Conservation (phyloP, 768 basidiomycete species). For the Pleurotus eryngii region DNA sequence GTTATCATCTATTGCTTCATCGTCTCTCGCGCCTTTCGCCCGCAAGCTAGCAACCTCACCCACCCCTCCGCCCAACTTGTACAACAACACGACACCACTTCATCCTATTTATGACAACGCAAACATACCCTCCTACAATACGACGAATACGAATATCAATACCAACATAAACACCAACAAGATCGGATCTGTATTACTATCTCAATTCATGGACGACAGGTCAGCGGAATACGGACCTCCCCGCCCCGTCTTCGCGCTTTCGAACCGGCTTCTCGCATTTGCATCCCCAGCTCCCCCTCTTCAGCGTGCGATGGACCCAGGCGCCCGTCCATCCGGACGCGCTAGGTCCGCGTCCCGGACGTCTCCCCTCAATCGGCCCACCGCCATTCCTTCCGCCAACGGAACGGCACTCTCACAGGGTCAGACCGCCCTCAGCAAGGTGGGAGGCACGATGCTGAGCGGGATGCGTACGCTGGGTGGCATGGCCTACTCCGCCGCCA, state of each 20-base stretch:
- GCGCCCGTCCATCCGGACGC: not conserved
- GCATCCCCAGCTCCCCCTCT: conserved; percentile 24
- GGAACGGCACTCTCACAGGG: conserved; percentile 23
- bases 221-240: conserved; percentile 16
- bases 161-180: conserved; percentile 6
- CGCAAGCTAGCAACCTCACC: conserved; percentile 12
- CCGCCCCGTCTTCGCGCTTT: conserved; percentile 57
- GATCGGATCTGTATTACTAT: conserved; percentile 35
- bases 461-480: conserved; percentile 65
- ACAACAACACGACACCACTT: conserved; percentile 7
- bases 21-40: conserved; percentile 43
- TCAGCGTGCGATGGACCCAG: conserved; percentile 6
- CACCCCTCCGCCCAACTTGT: conserved; percentile 12
- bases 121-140: not conserved
- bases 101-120: conserved; percentile 14
- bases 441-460: conserved; percentile 59
- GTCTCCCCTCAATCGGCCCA: conserved; percentile 1
- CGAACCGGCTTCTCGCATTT: conserved; percentile 62
- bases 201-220: conserved; percentile 6
- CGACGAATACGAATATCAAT: conserved; percentile 3
- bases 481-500: conserved; percentile 52
- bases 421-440: conserved; percentile 46
- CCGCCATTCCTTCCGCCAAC: conserved; percentile 6
- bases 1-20: conserved; percentile 46
- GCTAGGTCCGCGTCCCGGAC: not conserved